Evolutionary conservation across 345 rosid genomes (phyloP).

Genomic region (Aquilaria sinensis): DNA sequence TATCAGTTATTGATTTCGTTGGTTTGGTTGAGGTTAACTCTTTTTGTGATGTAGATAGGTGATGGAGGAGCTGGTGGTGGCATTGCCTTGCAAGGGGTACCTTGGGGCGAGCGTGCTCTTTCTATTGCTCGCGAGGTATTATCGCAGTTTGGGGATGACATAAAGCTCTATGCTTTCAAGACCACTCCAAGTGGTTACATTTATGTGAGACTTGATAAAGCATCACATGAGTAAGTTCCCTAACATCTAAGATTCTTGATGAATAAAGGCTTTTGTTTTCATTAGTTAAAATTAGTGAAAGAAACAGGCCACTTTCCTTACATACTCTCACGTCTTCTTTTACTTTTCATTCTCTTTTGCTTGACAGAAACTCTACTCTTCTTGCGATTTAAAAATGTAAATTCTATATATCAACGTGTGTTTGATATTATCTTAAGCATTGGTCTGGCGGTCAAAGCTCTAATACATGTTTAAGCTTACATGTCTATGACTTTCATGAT

Average conservation of each 20-base stretch:
- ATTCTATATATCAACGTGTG: too few relatives aligned
- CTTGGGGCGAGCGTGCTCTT: constrained; percentile 71
- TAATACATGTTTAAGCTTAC: too few relatives aligned
- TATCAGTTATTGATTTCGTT: too few relatives aligned
- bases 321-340: too few relatives aligned
- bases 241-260: neutral
- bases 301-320: neutral
- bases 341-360: too few relatives aligned
- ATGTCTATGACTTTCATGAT: too few relatives aligned
- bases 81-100: constrained; percentile 50
- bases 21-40: too few relatives aligned
- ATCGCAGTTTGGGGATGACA: constrained; percentile 38
- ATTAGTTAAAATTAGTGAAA: neutral
- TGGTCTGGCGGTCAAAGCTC: too few relatives aligned
- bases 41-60: constrained; percentile 36
- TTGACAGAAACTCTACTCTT: too few relatives aligned
- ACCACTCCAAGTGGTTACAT: constrained; percentile 74
- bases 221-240: constrained; percentile 49
- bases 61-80: constrained; percentile 98
- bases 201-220: constrained; percentile 73
- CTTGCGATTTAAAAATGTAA: too few relatives aligned
- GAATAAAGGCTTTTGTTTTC: neutral
- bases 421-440: too few relatives aligned
- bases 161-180: constrained; percentile 69
- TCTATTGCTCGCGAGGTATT: constrained; percentile 55